Evolutionary conservation across 306 rosid genomes (phyloP).

Genomic region (Gastrolobium villosum): DNA sequence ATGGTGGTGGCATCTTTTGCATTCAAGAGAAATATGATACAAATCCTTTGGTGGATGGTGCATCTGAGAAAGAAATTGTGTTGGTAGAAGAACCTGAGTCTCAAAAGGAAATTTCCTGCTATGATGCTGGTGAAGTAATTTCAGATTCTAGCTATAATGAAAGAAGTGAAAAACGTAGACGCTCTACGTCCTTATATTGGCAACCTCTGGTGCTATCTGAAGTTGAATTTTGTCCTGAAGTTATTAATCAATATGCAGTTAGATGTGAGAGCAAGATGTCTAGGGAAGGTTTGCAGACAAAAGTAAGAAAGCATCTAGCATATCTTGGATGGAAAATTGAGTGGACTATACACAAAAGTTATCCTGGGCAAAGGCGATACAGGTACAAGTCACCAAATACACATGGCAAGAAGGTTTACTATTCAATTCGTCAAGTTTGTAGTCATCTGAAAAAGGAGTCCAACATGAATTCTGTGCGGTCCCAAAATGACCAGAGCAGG

Average conservation of each 20-base stretch:
- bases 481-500: slow-evolving; percentile 45
- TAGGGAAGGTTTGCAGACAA: slow-evolving; percentile 37
- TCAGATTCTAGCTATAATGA: too few species aligned
- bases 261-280: slow-evolving; percentile 43
- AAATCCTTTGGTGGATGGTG: slow-evolving; percentile 38
- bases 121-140: too few species aligned
- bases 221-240: slow-evolving; percentile 58
- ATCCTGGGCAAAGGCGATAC: slow-evolving; percentile 16
- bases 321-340: slow-evolving; percentile 82
- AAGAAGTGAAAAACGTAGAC: slow-evolving; percentile 20
- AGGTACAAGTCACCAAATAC: slow-evolving; percentile 62
- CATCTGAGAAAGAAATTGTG: slow-evolving; percentile 40
- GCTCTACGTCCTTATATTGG: slow-evolving; percentile 44
- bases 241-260: slow-evolving; percentile 51
- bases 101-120: too few species aligned
- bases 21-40: slow-evolving; percentile 39
- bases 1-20: not conserved
- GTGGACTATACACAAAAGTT: not conserved
- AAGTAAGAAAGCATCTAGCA: slow-evolving; percentile 63
- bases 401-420: slow-evolving; percentile 50
- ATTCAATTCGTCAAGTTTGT: slow-evolving; percentile 60
- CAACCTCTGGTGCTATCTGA: slow-evolving; percentile 44
- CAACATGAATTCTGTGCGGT: slow-evolving; percentile 28
- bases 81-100: slow-evolving; percentile 35
- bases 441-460: slow-evolving; percentile 33